Evolutionary conservation across 495 filamentous ascomycete genomes (phyloP), one percentile per base, ranked within the genome.

Genomic region (Neurospora sp.): DNA sequence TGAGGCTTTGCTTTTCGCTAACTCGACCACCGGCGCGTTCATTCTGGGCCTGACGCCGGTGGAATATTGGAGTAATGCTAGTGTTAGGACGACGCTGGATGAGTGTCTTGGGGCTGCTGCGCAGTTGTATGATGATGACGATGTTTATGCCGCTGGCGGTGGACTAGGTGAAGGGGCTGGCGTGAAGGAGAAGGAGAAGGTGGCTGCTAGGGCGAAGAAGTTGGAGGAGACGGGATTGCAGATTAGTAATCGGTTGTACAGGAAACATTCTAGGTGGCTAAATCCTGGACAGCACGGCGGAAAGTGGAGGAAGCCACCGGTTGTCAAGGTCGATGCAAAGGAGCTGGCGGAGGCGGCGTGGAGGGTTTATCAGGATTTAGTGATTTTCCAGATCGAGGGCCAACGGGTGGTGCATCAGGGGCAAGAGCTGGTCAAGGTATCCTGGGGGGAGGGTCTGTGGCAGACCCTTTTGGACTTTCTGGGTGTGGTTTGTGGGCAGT

Each of bases 41-140:
- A 75, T 90, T 4, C 74, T 90, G 7, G 86, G 83, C 12, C 70
- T 90, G 11, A 72, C 77, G 1, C 85, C 87, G 1, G 73, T 84
- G 6, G 84, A 86, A 68, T 86, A 84, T 73, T 87, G 84, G 82
- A 86, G 87, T 8, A 85, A 85, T 59, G 78, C 83, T 22, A 82
- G 77, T 14, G 71, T 83, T 10, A 70, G 74, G 6, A 81, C 85
- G 0, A 73, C 69, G 7, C 69, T 76, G 68, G 79, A 83, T 69
- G 81, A 80, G 59, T 39, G 75, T 3, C 59, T 78, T 42, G 27
- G 14, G 2, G 53, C 27, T 18, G 53, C 53, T 44, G 7, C 16
- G 14, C 1, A 37, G 53, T 66, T 66, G 2, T 66, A 66, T 37
- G 53, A 66, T 66, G 53, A 66, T 59, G 20, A 35, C 6, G 35